Conservation (phyloP, 1,284 basidiomycete genomes). For the Thelephora terrestris region DNA sequence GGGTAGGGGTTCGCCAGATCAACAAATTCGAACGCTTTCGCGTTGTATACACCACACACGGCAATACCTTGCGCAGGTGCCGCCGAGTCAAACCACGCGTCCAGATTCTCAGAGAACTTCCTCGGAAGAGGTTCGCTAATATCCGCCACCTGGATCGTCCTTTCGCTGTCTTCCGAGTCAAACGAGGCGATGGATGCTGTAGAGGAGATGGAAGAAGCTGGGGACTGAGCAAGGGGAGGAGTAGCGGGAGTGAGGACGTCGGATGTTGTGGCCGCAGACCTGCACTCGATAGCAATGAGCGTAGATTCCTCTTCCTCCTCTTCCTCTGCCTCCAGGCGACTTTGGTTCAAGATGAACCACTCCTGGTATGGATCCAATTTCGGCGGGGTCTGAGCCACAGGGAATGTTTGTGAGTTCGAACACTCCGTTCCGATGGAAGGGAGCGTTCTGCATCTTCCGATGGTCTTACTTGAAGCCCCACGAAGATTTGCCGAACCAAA, state of each 20-base stretch:
- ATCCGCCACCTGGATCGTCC: neutral
- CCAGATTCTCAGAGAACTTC: neutral
- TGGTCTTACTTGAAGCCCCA: neutral
- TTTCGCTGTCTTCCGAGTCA: neutral
- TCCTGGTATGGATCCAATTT: neutral
- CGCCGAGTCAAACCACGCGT: neutral
- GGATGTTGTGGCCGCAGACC: neutral
- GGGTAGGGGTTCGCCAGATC: neutral
- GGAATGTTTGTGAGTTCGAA: neutral
- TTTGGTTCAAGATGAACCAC: neutral
- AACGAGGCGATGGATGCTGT: neutral
- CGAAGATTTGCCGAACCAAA: neutral
- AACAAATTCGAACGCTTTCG: no score
- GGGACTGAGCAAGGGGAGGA: neutral
- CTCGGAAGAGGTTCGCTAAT: neutral
- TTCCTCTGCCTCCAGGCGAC: neutral
- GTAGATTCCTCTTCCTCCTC: neutral
- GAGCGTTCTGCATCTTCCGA: neutral
- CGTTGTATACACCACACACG: neutral
- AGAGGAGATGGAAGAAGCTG: neutral
- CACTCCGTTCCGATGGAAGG: neutral
- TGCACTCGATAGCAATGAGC: neutral
- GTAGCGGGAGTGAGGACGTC: neutral
- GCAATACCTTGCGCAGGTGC: neutral
- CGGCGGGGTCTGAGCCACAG: neutral